Percentiles rank a stretch among this genome's conserved stretches.
phyloP scores from a whole-genome alignment of 2,329 filamentous ascomycete genomes.

The Hypoxylon sp. region DNA sequence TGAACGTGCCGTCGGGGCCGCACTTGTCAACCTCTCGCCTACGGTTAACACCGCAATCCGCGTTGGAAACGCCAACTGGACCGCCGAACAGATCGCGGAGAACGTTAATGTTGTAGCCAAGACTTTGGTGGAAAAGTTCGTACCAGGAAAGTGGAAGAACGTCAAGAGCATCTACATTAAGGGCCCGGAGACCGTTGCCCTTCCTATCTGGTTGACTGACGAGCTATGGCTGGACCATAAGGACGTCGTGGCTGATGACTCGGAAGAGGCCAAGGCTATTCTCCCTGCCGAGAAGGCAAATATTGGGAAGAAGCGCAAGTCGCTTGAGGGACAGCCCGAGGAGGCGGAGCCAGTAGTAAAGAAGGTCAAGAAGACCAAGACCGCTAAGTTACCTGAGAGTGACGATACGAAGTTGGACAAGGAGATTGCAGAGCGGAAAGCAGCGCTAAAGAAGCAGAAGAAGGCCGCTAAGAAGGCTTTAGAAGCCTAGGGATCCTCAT shows the following conservation, averaged over 20 bases:
- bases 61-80: constrained; percentile 82
- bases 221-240: constrained; percentile 90
- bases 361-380: constrained; percentile 61
- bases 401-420: constrained; percentile 69
- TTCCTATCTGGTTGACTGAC: constrained; percentile 95
- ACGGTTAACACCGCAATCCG: constrained; percentile 85
- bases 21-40: constrained; percentile 84
- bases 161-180: constrained; percentile 90
- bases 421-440: constrained; percentile 73
- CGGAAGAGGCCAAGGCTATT: constrained; percentile 64
- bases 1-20: constrained; percentile 80
- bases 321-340: constrained; percentile 56
- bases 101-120: constrained; percentile 83
- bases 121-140: constrained; percentile 81
- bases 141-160: constrained; percentile 90
- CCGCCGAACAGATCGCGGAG: constrained; percentile 80
- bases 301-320: constrained; percentile 76
- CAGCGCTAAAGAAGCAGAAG: constrained; percentile 72
- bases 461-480: constrained; percentile 67
- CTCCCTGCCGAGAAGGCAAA: constrained; percentile 66
- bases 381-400: constrained; percentile 57
- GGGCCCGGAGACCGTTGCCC: constrained; percentile 85
- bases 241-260: constrained; percentile 73
- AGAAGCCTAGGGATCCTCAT: constrained; percentile 57
- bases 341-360: constrained; percentile 58